These are phyloP conservation scores for Citeromyces matritensis DNA, from an alignment of 805 yeast genomes.

Conservation along the genomic window DNA sequence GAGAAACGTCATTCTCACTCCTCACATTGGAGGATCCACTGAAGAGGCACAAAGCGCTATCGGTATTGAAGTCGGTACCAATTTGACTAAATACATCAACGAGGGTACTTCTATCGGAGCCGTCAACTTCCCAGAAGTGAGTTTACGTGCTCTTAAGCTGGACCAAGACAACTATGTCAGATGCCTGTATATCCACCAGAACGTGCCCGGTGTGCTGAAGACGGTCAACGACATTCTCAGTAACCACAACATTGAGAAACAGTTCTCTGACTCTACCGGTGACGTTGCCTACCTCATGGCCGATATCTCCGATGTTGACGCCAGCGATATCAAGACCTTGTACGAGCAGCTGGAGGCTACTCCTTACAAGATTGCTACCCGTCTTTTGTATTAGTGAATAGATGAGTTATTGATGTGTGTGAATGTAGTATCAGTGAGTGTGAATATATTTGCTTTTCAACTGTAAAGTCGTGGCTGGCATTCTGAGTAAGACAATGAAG, in stretches of 20 bases:
- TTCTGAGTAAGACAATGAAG: too few species aligned
- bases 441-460: too few species aligned
- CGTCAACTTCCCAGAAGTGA: conserved; percentile 97
- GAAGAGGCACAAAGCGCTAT: conserved; percentile 98
- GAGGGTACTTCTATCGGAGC: conserved; percentile 94
- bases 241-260: conserved; percentile 92
- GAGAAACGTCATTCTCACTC: conserved; percentile 84
- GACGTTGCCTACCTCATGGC: conserved; percentile 97
- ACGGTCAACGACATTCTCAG: conserved; percentile 94
- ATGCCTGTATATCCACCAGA: conserved; percentile 90
- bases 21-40: conserved; percentile 98
- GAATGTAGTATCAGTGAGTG: too few species aligned
- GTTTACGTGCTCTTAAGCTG: conserved; percentile 73
- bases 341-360: conserved; percentile 81
- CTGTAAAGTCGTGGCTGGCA: too few species aligned
- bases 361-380: conserved; percentile 80
- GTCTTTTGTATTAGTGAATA: conserved; percentile 56
- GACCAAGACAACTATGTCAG: conserved; percentile 84
- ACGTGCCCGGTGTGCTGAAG: conserved; percentile 97
- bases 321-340: conserved; percentile 68
- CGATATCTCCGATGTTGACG: conserved; percentile 77
- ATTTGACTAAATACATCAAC: conserved; percentile 81
- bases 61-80: conserved; percentile 86
- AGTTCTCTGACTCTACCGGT: conserved; percentile 93
- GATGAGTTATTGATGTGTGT: not conserved